Base-by-base conservation (phyloP, 352 stramenopile species). In the Nothophytophthora sp. region DNA sequence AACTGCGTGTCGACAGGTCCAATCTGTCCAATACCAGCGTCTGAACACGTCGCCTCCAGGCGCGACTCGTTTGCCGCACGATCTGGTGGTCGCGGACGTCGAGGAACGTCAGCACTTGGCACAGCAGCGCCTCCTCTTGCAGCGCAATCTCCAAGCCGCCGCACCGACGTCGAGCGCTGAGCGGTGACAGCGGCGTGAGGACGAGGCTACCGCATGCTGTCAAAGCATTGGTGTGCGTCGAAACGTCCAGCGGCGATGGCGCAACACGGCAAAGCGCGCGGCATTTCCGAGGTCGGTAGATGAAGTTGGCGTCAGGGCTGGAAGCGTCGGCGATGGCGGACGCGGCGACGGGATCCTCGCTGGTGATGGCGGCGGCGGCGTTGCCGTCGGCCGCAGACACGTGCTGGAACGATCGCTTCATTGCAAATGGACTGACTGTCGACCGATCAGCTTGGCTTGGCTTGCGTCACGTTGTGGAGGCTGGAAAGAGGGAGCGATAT, bases 61-160 rank as follows among this genome's bases (percentile, higher is more conserved):
- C 69, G 13, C 66, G 67, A 52, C 60, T 88, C 38, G 67, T 85
- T 39, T 49, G 25, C 22, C 82, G 83, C 36, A 86, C 59, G 11
- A 70, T 7, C 38, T 95, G 81, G 57, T 95, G 84, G 19, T 92
- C 84, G 24, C 76, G 72, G 25, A 95, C 72, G 42, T 88, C 72
- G 22, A 92, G 61, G 50, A 86, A 92, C 27, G 73, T 60, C 32
- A 95, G 74, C 2, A 92, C 66, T 18, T 74, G 51, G 8, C 67
- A 65, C 22, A 92, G 57, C 20, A 95, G 60, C 1, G 70, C 78
- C 32, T 90, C 76, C 23, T 90, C 80, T 11, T 65, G 64, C 25
- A 88, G 49, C 10, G 58, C 61, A 33, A 61, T 52, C 49, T 85
- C 76, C 35, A 77, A 50, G 7, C 60, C 48, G 16, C 48, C 51